Conservation (phyloP, 2,329 filamentous ascomycete genomes). For the Plenodomus tracheiphilus region DNA sequence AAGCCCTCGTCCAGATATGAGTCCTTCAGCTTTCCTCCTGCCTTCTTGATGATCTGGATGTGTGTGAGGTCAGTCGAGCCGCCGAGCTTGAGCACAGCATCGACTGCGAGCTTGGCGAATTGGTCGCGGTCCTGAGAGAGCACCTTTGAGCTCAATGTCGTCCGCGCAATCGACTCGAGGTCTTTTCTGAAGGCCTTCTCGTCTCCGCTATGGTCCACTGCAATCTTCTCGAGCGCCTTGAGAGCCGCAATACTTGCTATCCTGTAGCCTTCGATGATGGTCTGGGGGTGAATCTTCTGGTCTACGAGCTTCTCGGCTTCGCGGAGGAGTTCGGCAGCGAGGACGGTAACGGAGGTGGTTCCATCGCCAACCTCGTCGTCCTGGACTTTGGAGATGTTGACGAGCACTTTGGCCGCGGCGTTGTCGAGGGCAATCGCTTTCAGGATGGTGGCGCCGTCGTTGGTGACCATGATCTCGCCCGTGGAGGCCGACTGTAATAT, state of each 20-base stretch:
- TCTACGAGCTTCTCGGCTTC: slow-evolving; percentile 97
- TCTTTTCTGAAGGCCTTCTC: slow-evolving; percentile 85
- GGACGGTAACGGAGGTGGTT: slow-evolving; percentile 94
- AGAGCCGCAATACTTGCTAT: slow-evolving; percentile 93
- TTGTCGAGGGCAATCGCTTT: slow-evolving; percentile 99
- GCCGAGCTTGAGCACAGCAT: slow-evolving; percentile 87
- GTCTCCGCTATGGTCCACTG: slow-evolving; percentile 87
- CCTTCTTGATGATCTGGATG: slow-evolving; percentile 99
- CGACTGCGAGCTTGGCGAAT: slow-evolving; percentile 85
- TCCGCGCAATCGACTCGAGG: slow-evolving; percentile 85
- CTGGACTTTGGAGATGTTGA: slow-evolving; percentile 99
- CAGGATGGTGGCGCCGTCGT: slow-evolving; percentile 96
- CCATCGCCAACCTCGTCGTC: slow-evolving; percentile 98
- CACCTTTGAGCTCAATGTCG: slow-evolving; percentile 96
- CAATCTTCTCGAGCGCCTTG: slow-evolving; percentile 77
- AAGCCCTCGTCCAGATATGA: slow-evolving; percentile 98
- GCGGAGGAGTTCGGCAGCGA: slow-evolving; percentile 90
- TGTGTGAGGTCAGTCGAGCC: slow-evolving; percentile 92
- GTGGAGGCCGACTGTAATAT: slow-evolving; percentile 95
- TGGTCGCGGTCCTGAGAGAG: slow-evolving; percentile 91
- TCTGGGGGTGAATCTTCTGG: slow-evolving; percentile 98
- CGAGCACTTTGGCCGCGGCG: slow-evolving; percentile 94
- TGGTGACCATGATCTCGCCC: slow-evolving; percentile 96
- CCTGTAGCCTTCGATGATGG: slow-evolving; percentile 97
- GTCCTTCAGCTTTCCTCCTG: slow-evolving; percentile 94